These are phyloP conservation scores for Hygrophorus pudorinus DNA, from an alignment of 768 basidiomycete species.

Conservation along the genomic window DNA sequence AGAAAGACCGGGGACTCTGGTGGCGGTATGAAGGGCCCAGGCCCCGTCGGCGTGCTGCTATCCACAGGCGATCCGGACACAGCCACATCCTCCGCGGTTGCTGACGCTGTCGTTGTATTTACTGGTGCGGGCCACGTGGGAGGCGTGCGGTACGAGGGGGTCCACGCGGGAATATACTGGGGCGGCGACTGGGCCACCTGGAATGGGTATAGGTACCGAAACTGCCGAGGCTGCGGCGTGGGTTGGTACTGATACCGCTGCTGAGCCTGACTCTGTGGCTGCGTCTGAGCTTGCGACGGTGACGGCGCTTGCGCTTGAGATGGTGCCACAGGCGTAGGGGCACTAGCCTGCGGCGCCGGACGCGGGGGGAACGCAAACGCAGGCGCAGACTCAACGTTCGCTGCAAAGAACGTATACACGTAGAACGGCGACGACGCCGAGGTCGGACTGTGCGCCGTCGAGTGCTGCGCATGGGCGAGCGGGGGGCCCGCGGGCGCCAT, in stretches of 20 bases:
- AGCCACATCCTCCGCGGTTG: no score
- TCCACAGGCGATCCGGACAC: no score
- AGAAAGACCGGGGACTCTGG: no score
- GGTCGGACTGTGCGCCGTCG: not conserved
- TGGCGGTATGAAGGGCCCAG: no score
- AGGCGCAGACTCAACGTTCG: slow-evolving; percentile 30
- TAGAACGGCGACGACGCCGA: slow-evolving; percentile 6
- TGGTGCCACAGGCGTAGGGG: slow-evolving; percentile 5
- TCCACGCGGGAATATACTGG: not conserved
- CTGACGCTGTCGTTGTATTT: no score
- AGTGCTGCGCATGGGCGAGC: not conserved
- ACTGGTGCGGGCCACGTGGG: no score
- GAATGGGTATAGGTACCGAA: not conserved
- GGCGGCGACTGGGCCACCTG: not conserved
- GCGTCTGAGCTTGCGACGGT: not conserved
- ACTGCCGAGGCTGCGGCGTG: not conserved
- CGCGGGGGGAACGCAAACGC: slow-evolving; percentile 21
- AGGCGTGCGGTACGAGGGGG: no score
- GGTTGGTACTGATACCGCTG: not conserved
- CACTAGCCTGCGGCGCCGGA: slow-evolving; percentile 11
- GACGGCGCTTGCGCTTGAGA: not conserved
- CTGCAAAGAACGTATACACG: slow-evolving; percentile 40
- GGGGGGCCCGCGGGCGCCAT: not conserved
- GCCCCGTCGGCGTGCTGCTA: no score
- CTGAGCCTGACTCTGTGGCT: not conserved